phyloP scores from a whole-genome alignment of 257 asterid genomes.

The Scutellaria baicalensis region DNA sequence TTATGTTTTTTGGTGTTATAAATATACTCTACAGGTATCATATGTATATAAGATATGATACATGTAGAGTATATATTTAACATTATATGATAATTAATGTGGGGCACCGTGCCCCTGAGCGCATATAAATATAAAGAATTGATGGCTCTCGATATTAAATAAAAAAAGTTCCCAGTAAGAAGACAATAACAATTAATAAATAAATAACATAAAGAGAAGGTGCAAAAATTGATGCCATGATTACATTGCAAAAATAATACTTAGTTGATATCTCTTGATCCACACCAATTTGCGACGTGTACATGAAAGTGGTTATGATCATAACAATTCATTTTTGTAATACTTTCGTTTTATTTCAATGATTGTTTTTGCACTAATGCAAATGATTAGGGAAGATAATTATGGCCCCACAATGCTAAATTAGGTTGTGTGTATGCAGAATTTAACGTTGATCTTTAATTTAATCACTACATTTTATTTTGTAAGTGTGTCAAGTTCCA shows the following conservation, averaged over 20 bases:
- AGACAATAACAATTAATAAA: not conserved
- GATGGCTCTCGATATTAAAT: not conserved
- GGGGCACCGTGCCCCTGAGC: no score
- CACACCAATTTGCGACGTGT: not conserved
- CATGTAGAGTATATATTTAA: no score
- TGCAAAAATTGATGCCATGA: not conserved
- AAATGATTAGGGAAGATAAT: constrained; percentile 7
- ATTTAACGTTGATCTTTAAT: no score
- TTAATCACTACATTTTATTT: no score
- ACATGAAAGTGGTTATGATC: not conserved
- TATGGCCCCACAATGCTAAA: not conserved
- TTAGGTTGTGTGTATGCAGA: no score
- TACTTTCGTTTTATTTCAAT: constrained; percentile 3
- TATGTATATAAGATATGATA: no score
- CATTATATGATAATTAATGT: no score
- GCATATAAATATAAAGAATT: not conserved
- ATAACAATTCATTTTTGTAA: not conserved
- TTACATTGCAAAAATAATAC: not conserved
- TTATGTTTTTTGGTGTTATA: no score
- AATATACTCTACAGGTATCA: no score
- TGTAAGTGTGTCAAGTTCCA: no score
- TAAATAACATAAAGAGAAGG: not conserved
- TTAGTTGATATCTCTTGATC: not conserved
- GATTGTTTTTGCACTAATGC: constrained; percentile 16
- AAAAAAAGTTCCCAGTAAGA: not conserved